These are phyloP conservation scores for Ettlia oleoabundans DNA, from an alignment of 139 green algal species.

Conservation along the genomic window DNA sequence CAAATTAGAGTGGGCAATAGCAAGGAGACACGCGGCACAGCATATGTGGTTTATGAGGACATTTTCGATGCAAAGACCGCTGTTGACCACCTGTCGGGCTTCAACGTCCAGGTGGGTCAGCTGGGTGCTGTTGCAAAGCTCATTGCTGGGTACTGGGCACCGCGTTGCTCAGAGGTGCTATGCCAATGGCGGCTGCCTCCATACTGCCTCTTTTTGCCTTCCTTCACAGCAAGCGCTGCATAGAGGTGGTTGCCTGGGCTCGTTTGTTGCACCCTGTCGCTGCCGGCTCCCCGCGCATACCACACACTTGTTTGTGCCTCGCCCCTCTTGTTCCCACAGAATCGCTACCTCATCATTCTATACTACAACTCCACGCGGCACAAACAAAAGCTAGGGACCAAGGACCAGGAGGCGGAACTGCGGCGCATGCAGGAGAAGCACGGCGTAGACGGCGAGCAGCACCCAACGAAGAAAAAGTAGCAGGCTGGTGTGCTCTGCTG, in stretches of 20 bases:
- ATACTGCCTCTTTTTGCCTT: too few relatives aligned
- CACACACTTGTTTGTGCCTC: background rate
- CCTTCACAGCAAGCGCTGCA: too few relatives aligned
- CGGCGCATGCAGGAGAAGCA: slow-evolving; percentile 87
- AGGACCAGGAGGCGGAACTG: slow-evolving; percentile 93
- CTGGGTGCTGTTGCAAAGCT: background rate
- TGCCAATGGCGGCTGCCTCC: too few relatives aligned
- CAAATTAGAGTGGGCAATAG: slow-evolving; percentile 87
- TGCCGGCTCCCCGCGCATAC: background rate
- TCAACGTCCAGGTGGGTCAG: slow-evolving; percentile 90
- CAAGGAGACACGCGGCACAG: slow-evolving; percentile 96
- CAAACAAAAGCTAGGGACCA: slow-evolving; percentile 83
- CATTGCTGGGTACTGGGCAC: background rate
- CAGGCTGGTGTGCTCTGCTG: background rate
- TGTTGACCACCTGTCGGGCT: slow-evolving; percentile 90
- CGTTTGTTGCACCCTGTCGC: too few relatives aligned
- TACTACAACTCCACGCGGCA: slow-evolving; percentile 89
- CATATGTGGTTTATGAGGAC: slow-evolving; percentile 99
- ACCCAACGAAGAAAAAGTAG: slow-evolving; percentile 38
- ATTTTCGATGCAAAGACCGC: slow-evolving; percentile 98
- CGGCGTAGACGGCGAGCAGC: slow-evolving; percentile 90
- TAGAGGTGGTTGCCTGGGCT: too few relatives aligned
- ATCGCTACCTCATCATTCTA: slow-evolving; percentile 90
- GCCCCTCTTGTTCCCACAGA: slow-evolving; percentile 43
- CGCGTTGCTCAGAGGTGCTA: too few relatives aligned